phyloP scores from a whole-genome alignment of 2,329 filamentous ascomycete genomes.

The Alternaria conjuncta region DNA sequence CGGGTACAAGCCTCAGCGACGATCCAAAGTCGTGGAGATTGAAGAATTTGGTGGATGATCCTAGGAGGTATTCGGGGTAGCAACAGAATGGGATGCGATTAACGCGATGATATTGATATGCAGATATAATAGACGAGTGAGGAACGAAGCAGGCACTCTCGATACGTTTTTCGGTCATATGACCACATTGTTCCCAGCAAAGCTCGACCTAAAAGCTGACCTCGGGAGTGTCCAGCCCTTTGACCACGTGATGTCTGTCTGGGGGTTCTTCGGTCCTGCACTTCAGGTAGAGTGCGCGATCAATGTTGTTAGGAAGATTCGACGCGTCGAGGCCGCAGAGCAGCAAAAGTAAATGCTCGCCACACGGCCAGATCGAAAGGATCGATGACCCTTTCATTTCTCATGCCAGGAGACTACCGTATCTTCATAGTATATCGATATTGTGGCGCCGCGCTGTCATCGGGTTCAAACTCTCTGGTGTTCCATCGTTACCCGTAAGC shows the following conservation, averaged over 20 bases:
- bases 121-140: background rate
- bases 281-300: background rate
- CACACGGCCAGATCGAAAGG: background rate
- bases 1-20: background rate
- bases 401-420: background rate
- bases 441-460: background rate
- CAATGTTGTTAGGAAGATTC: background rate
- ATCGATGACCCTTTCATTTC: background rate
- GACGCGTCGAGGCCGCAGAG: background rate
- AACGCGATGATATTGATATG: background rate
- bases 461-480: no score
- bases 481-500: background rate
- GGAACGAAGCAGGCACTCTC: background rate
- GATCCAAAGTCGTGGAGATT: constrained; percentile 1
- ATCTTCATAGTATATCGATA: background rate
- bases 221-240: background rate
- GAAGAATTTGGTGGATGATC: background rate
- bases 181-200: constrained; percentile 1
- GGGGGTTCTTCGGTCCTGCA: background rate
- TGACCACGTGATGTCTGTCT: background rate
- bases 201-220: background rate
- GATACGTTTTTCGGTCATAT: background rate
- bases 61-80: background rate
- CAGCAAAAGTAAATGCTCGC: background rate
- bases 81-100: background rate